A percentile compares a stretch with the other conserved stretches of the same genome.
Conservation (phyloP, 345 rosid species). For the Litchi chinensis region DNA sequence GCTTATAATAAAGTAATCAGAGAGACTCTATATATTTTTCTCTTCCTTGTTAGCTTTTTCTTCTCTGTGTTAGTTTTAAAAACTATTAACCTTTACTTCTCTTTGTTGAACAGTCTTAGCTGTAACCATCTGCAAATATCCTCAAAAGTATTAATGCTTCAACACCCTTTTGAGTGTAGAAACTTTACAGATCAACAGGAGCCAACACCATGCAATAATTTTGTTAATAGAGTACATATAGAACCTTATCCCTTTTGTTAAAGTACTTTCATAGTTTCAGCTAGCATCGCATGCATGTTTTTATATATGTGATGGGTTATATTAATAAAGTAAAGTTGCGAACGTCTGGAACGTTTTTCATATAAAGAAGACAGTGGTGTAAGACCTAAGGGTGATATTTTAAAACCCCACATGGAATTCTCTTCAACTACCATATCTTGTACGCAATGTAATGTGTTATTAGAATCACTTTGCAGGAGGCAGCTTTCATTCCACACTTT, state of each 20-base stretch:
- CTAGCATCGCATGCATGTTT: too few species aligned
- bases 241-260: too few species aligned
- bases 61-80: background rate
- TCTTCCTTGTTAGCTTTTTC: background rate
- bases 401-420: slow-evolving; percentile 1
- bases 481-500: background rate
- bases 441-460: slow-evolving; percentile 3
- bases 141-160: background rate
- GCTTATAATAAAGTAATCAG: slow-evolving; percentile 12
- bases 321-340: too few species aligned
- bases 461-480: background rate
- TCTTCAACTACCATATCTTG: background rate
- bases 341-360: too few species aligned
- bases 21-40: background rate
- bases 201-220: too few species aligned
- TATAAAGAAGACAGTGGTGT: background rate
- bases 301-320: too few species aligned
- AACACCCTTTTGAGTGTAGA: background rate
- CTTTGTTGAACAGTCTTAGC: slow-evolving; percentile 24
- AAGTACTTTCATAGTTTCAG: too few species aligned
- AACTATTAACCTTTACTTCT: background rate
- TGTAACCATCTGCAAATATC: slow-evolving; percentile 17
- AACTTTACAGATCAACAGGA: slow-evolving; percentile 15
- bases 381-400: background rate
- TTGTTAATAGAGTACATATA: too few species aligned